Percentiles rank a stretch among this genome's conserved stretches.
Evolutionary conservation across 768 basidiomycete genomes (phyloP).

Genomic region (Mycena indigotica): DNA sequence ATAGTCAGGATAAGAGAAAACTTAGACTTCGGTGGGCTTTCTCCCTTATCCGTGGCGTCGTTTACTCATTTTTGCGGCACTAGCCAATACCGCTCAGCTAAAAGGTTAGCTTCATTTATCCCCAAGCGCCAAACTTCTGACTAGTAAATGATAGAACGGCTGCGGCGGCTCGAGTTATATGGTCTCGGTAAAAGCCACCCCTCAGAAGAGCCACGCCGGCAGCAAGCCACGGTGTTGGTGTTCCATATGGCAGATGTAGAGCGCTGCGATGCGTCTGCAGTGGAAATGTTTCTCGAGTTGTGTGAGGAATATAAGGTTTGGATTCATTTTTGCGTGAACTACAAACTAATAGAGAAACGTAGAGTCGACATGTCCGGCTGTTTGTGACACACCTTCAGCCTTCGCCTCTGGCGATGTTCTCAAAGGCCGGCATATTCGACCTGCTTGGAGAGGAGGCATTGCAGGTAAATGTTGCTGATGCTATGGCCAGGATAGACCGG

Average conservation of each 20-base stretch:
- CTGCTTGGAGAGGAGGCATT: constrained; percentile 52
- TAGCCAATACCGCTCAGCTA: constrained; percentile 92
- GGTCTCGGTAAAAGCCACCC: constrained; percentile 82
- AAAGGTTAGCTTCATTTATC: constrained; percentile 62
- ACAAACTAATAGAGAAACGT: constrained; percentile 2
- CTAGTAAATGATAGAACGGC: constrained; percentile 53
- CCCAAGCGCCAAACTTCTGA: too few species aligned
- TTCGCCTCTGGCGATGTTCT: constrained; percentile 43
- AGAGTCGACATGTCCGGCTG: constrained; percentile 53
- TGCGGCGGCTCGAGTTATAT: constrained; percentile 86
- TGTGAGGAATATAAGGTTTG: constrained; percentile 74
- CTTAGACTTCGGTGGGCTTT: constrained; percentile 78
- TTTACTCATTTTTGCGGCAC: constrained; percentile 2
- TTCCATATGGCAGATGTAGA: constrained; percentile 96
- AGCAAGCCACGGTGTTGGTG: constrained; percentile 75
- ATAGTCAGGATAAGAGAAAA: constrained; percentile 90
- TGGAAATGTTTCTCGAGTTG: constrained; percentile 81
- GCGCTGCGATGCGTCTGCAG: constrained; percentile 88
- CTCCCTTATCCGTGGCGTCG: neutral
- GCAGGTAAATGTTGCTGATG: constrained; percentile 52
- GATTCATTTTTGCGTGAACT: neutral
- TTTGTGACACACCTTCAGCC: constrained; percentile 54
- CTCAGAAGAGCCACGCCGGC: constrained; percentile 79
- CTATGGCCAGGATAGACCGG: constrained; percentile 46
- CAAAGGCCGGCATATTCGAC: constrained; percentile 53